Base-by-base conservation (phyloP, 208 protist genomes). In the Trypanosoma mega region DNA sequence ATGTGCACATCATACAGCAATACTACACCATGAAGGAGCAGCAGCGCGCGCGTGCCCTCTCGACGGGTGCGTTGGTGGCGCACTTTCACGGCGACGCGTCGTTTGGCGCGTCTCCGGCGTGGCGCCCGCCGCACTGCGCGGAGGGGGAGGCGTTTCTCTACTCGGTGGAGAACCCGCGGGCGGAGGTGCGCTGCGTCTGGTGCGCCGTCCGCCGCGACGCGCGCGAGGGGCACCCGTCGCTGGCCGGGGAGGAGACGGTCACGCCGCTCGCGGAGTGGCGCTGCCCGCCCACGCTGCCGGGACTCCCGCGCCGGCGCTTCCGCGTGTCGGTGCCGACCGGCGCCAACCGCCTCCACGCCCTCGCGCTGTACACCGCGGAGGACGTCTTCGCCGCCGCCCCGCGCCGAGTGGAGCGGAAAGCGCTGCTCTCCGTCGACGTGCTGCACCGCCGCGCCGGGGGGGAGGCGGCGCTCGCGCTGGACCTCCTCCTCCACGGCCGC, bases 21-120 rank as follows among this genome's bases (percentile, higher is more conserved):
- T 94, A 94, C 45, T 60, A 90, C 66, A 80, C 72, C 27, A 82
- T 90, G 65, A 72, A 80, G 27, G 71, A 81, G 46, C 77, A 88
- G 52, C 74, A 67, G 6, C 64, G 76, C 29, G 33, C 37, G 9
- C 73, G 87, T n/a, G 68, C 53, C 8, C 30, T 53, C 31, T 85
- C 71, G 26, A 50, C 55, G 21, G 68, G 58, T n/a, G 79, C 70
- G 11, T 65, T 94, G 30, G 21, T 64, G 0, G 84, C 78, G 3
- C 53, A 45, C 8, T 90, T 82, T 63, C 76, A 80, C 57, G 72
- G 72, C 16, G 67, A 75, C 18, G 33, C 53, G 8, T 23, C 54
- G 21, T 16, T 20, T 27, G 0, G 21, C 30, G 12, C 4, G 3
- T 59, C 67, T 29, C 45, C 45, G 9, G 45, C 14, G 45, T 18